Conservation (phyloP, 495 filamentous ascomycete species). For the Penicillium atrosanguineum region DNA sequence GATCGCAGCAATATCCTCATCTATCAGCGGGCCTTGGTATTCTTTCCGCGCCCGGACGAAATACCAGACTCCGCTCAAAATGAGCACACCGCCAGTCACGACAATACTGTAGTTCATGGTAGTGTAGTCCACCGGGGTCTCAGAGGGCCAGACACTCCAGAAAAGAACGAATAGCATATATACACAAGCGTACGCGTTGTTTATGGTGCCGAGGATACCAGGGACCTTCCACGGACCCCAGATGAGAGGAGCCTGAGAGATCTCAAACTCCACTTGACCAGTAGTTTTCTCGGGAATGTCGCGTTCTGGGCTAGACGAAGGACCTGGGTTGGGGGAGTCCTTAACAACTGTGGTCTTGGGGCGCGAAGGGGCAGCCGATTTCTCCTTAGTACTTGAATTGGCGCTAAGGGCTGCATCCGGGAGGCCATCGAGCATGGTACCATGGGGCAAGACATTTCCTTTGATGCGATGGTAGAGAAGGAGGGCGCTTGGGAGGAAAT, state of each 20-base stretch:
- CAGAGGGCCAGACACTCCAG: conserved; percentile 44
- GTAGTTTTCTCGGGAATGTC: conserved; percentile 8
- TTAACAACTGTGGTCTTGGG: conserved; percentile 14
- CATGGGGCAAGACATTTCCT: conserved; percentile 25
- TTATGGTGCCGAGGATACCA: conserved; percentile 34
- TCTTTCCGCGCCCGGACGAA: conserved; percentile 31
- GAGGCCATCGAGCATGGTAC: conserved; percentile 24
- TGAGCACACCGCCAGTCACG: conserved; percentile 30
- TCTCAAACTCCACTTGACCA: conserved; percentile 13
- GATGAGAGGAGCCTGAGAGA: conserved; percentile 20
- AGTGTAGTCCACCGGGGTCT: conserved; percentile 32
- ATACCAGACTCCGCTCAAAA: conserved; percentile 36
- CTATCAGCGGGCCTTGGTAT: conserved; percentile 38
- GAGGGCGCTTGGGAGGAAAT: conserved; percentile 37
- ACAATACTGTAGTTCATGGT: conserved; percentile 48
- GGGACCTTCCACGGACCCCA: conserved; percentile 45
- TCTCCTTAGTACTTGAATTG: conserved; percentile 11
- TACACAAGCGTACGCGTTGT: conserved; percentile 36
- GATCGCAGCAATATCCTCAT: conserved; percentile 34
- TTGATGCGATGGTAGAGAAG: conserved; percentile 39
- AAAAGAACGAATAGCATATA: conserved; percentile 40
- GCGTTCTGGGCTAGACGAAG: conserved; percentile 18
- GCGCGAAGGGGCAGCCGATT: conserved; percentile 10
- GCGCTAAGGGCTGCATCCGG: conserved; percentile 12
- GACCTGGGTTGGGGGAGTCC: conserved; percentile 3